Conservation (phyloP, 805 yeast genomes). For the Metschnikowia matae region DNA sequence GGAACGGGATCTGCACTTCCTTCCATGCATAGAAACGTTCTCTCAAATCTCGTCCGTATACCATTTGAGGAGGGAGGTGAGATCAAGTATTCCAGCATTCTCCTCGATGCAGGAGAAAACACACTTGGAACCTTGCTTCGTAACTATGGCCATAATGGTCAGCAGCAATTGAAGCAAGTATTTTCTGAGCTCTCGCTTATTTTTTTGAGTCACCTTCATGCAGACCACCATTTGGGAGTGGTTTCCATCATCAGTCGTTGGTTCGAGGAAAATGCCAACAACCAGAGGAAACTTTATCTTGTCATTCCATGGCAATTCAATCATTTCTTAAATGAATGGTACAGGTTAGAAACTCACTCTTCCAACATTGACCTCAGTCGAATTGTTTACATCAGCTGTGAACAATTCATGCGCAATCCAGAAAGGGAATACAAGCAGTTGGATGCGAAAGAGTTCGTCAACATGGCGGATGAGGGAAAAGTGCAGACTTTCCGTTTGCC, state of each 20-base stretch:
- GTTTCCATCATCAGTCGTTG: constrained; percentile 67
- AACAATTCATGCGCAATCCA: constrained; percentile 41
- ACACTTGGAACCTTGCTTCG: constrained; percentile 72
- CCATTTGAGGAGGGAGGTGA: constrained; percentile 41
- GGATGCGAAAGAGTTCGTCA: constrained; percentile 29
- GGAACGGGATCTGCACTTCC: constrained; percentile 97
- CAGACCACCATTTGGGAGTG: constrained; percentile 93
- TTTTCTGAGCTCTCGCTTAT: constrained; percentile 61
- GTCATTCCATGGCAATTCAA: constrained; percentile 74
- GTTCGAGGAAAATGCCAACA: constrained; percentile 41
- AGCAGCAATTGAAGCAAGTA: constrained; percentile 32
- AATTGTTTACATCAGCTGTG: constrained; percentile 55
- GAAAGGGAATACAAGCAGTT: constrained; percentile 29
- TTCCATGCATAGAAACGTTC: constrained; percentile 77
- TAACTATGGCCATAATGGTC: constrained; percentile 47
- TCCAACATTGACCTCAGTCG: constrained; percentile 32
- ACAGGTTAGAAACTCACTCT: constrained; percentile 40
- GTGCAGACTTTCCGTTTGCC: constrained; percentile 16
- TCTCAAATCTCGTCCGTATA: constrained; percentile 70
- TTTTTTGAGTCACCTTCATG: constrained; percentile 87
- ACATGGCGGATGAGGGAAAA: constrained; percentile 24
- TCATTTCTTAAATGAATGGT: constrained; percentile 68
- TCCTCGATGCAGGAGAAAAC: constrained; percentile 95
- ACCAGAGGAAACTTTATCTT: constrained; percentile 44
- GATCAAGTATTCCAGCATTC: constrained; percentile 39